phyloP scores from a whole-genome alignment of 208 protist species.

The Acanthamoeba lenticulata region DNA sequence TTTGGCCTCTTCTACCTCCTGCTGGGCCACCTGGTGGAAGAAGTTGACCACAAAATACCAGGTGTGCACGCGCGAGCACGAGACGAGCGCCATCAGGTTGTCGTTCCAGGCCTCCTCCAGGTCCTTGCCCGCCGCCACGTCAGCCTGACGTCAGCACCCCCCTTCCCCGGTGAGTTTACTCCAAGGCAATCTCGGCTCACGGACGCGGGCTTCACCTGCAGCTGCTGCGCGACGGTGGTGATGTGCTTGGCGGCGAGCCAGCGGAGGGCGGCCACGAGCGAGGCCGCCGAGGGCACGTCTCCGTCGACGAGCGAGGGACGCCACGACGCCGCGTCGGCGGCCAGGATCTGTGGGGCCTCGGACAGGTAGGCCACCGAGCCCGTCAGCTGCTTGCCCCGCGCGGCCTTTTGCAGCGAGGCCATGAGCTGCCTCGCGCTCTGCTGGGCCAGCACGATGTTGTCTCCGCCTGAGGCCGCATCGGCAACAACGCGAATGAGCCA shows the following conservation, averaged over 20 bases:
- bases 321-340: not conserved
- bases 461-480: not conserved
- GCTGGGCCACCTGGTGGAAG: not conserved
- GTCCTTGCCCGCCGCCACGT: constrained; percentile 12
- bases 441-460: constrained; percentile 45
- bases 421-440: constrained; percentile 1
- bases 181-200: too few species aligned
- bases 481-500: too few species aligned
- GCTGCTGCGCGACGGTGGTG: constrained; percentile 16
- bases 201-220: too few species aligned
- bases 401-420: not conserved
- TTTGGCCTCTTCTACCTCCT: not conserved
- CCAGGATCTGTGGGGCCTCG: not conserved
- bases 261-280: not conserved
- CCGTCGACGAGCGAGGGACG: not conserved
- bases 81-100: constrained; percentile 46
- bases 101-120: constrained; percentile 32
- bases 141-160: not conserved
- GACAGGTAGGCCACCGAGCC: constrained; percentile 16
- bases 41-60: constrained; percentile 49
- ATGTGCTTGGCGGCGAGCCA: constrained; percentile 25
- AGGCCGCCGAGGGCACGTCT: not conserved
- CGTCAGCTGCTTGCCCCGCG: not conserved
- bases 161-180: not conserved
- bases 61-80: not conserved